phyloP scores from a whole-genome alignment of 2,329 filamentous ascomycete genomes.

The Penicillium sp. region DNA sequence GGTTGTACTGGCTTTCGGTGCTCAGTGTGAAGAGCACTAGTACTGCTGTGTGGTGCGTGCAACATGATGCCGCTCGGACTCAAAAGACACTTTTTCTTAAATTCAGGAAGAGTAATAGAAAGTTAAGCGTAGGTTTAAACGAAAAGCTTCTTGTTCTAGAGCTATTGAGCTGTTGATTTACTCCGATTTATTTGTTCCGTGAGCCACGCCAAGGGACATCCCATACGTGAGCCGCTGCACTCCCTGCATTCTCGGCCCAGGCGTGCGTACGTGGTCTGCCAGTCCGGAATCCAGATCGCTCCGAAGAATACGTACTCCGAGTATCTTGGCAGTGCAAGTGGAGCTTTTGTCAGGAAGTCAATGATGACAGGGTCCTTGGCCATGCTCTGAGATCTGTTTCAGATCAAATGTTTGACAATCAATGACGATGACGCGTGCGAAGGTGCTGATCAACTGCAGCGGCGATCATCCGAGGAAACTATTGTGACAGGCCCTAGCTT shows the following conservation, averaged over 20 bases:
- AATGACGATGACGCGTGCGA: neutral
- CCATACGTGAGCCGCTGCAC: slow-evolving; percentile 2
- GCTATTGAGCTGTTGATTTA: slow-evolving; percentile 1
- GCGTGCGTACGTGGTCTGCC: slow-evolving; percentile 2
- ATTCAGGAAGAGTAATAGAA: neutral
- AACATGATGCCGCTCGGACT: slow-evolving; percentile 2
- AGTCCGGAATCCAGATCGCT: slow-evolving; percentile 2
- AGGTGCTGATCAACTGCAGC: neutral
- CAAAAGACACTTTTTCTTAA: neutral
- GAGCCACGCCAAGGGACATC: neutral
- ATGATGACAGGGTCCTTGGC: neutral
- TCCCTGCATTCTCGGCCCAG: slow-evolving; percentile 4
- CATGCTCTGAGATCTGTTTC: slow-evolving; percentile 3
- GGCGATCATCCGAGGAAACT: neutral
- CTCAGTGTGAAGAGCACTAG: slow-evolving; percentile 5
- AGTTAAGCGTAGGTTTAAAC: neutral
- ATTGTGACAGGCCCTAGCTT: slow-evolving; percentile 3
- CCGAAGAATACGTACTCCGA: slow-evolving; percentile 1
- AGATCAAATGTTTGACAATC: neutral
- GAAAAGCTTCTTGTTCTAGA: slow-evolving; percentile 1
- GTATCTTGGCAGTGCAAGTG: slow-evolving; percentile 1
- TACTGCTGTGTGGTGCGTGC: slow-evolving; percentile 11
- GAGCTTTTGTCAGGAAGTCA: neutral
- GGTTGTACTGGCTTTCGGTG: slow-evolving; percentile 3
- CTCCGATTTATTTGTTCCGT: slow-evolving; percentile 3